Evolutionary conservation across 495 filamentous ascomycete genomes (phyloP), one percentile per base, ranked within the genome.

Genomic region (Penicillium desertorum): DNA sequence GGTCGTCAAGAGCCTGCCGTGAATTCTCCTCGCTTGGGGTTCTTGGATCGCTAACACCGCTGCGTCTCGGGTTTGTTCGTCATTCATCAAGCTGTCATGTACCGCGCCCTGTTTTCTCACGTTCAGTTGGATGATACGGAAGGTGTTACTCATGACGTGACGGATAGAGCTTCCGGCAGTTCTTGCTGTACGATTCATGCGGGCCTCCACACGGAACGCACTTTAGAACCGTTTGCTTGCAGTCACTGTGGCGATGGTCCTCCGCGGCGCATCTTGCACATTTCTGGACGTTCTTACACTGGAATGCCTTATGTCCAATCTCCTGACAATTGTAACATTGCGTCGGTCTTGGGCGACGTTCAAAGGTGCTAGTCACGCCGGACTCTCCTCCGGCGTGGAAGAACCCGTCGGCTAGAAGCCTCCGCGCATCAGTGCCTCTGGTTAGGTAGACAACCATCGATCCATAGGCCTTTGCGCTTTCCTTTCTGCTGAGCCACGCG

Each of bases 381-480:
- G 67, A 71, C 54, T 71, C 69, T 43, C 62, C 63, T 4, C 57
- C 51, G 51, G 45, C 57, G 51, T 72, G 57, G 43, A 71, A 72
- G 63, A 45, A 66, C 25, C 65, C 54, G 32, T 69, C 65, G 27
- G 56, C 56, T n/a, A 70, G 45, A 14, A 70, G 63, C 51, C 64
- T 64, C 58, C 45, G 60, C 30, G 62, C 67, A 27, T 71, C 61
- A 53, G 30, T 58, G 3, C 57, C 58, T 58, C 63, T 73, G 8
- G 69, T 73, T 0, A 71, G 54, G 51, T 73, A 73, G 0, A 71
- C 60, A 12, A 70, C 69, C 61, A 71, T 71, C 6, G 63, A 73
- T 25, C 69, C 59, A 63, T 72, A 70, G 5, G 69, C 50, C 45
- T 72, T 74, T 6, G 48, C 57, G 9, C 1, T 39, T 8, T 71